Percentiles rank a stretch among this genome's conserved stretches.
Evolutionary conservation across 371 early-diverging fungal genomes (phyloP).

Genomic region (Cokeromyces recurvatus): DNA sequence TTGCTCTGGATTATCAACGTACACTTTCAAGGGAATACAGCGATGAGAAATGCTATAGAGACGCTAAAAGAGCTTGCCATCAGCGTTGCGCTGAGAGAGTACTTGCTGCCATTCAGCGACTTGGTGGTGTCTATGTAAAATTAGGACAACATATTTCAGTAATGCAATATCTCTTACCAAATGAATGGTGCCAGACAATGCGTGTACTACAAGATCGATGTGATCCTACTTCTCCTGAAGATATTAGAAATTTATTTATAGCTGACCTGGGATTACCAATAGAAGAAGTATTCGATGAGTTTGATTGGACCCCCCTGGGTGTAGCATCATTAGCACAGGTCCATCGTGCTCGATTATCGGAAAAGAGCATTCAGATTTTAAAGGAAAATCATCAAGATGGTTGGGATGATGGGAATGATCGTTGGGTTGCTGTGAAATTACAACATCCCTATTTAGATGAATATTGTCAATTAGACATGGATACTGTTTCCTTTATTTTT

Average conservation of each 20-base stretch:
- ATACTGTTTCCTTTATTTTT: conserved; percentile 63
- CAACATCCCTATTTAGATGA: conserved; percentile 82
- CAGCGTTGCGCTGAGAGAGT: conserved; percentile 55
- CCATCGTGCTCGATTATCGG: conserved; percentile 63
- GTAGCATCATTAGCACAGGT: conserved; percentile 87
- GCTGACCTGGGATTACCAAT: conserved; percentile 64
- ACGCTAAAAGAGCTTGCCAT: conserved; percentile 36
- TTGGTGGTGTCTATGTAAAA: conserved; percentile 93
- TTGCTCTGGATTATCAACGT: conserved; percentile 63
- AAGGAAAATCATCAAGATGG: conserved; percentile 19
- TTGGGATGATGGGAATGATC: conserved; percentile 23
- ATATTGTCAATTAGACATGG: conserved; percentile 77
- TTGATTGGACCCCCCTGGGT: conserved; percentile 76
- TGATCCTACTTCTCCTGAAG: conserved; percentile 61
- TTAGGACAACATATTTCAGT: conserved; percentile 88
- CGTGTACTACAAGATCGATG: conserved; percentile 81
- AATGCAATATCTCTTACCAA: conserved; percentile 82
- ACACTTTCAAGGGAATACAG: conserved; percentile 40
- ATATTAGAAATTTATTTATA: conserved; percentile 63
- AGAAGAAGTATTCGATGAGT: conserved; percentile 60
- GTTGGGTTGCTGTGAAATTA: conserved; percentile 84
- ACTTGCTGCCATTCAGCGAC: conserved; percentile 46
- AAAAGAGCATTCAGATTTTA: conserved; percentile 27
- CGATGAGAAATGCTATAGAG: conserved; percentile 35
- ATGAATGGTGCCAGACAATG: conserved; percentile 86